Base-by-base conservation (phyloP, 176 grass and related monocot genomes). In the Oryza punctata region DNA sequence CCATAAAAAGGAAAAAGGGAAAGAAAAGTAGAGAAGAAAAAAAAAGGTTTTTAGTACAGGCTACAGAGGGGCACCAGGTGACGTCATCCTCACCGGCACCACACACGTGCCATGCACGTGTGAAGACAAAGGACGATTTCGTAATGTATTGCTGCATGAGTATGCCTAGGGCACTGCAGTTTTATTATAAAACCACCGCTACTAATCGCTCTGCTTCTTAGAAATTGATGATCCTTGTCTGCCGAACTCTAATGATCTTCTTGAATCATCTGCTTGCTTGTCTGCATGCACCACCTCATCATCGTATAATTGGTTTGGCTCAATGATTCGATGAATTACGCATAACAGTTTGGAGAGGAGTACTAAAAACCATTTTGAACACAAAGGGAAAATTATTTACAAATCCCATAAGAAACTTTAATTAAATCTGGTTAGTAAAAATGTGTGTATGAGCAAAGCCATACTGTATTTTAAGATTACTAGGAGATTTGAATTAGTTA, bases 31-130 rank as follows among this genome's bases (percentile, higher is more conserved):
- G 64, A 82, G 30, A 12, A 44, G 57, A 86, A 74, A 79, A 50
- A 50, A 66, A 60, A 26, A 60, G 5, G 26, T 1, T 10, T 49
- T 61, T 61, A 24, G 57, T 61, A 61, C 57, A 61, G 1, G 57
- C 1, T 82, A 66, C 7, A 69, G 67, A 19, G 50, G 50, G 54
- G 0, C 13, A 0, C 1, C 45, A 0, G 8, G 12, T 89, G 91
- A 90, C 87, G 91, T 89, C 79, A 92, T 26, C 76, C 40, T 57
- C 76, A 85, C 77, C 61, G 69, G 68, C 80, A 75, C 41, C 46
- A 27, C 69, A 80, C 90, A 92, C 90, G 90, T 92, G 90, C 67
- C 7, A 3, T 14, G 83, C 90, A 86, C 87, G 87, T 89, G 90
- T 65, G 78, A 82, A 40, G 79, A 79, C 79, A 41, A 41, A 45